Conservation (phyloP, 345 rosid species). For the Clarkia xantiana region DNA sequence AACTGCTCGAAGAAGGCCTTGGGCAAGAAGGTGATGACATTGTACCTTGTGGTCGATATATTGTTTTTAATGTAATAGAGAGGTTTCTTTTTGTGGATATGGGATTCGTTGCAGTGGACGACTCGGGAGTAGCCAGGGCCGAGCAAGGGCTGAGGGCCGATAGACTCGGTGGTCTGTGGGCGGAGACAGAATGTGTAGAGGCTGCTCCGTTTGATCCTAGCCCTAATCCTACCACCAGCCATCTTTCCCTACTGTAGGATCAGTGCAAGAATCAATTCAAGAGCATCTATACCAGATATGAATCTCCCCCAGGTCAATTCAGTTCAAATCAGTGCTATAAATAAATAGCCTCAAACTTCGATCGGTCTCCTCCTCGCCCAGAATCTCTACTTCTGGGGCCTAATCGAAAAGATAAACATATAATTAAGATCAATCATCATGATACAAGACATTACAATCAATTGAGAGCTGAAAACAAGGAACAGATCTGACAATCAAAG, state of each 20-base stretch:
- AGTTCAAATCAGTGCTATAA: neutral
- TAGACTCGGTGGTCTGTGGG: conserved; percentile 27
- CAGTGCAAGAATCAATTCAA: neutral
- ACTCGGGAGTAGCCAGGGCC: conserved; percentile 69
- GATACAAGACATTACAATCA: no score
- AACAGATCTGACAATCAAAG: no score
- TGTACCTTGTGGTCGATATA: conserved; percentile 87
- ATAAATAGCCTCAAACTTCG: no score
- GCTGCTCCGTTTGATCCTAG: conserved; percentile 59
- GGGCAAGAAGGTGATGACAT: conserved; percentile 62
- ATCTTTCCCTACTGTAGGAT: conserved; percentile 21
- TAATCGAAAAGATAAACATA: no score
- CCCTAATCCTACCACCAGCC: conserved; percentile 74
- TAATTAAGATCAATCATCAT: no score
- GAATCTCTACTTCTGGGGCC: no score
- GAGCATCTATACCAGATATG: neutral
- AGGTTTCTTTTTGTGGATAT: conserved; percentile 67
- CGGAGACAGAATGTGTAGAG: conserved; percentile 75
- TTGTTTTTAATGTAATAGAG: conserved; percentile 63
- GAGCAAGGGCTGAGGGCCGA: conserved; percentile 37
- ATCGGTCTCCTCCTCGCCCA: no score
- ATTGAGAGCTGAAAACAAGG: no score
- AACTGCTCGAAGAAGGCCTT: conserved; percentile 93
- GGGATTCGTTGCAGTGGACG: conserved; percentile 77
- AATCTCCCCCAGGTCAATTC: neutral